Conservation (phyloP, 1,139 yeast species). For the Yamadazyma epiphylla region DNA sequence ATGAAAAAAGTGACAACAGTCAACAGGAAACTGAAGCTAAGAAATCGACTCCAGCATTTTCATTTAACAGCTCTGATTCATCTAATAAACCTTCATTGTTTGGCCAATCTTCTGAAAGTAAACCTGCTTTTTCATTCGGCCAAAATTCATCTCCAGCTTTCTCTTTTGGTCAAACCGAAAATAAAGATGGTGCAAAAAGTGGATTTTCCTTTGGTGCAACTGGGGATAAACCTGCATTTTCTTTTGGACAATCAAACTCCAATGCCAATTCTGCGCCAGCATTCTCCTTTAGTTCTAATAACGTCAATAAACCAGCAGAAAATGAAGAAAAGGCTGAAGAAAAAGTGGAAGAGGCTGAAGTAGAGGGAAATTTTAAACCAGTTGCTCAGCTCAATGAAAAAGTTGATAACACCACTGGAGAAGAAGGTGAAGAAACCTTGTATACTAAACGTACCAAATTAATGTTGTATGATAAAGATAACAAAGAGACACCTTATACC, state of each 20-base stretch:
- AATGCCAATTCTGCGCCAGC: constrained; percentile 9
- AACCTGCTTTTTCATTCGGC: constrained; percentile 20
- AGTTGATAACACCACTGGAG: constrained; percentile 61
- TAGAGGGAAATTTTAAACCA: constrained; percentile 46
- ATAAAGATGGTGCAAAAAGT: no score
- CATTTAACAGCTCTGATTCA: no score
- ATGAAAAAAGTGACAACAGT: no score
- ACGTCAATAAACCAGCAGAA: constrained; percentile 4
- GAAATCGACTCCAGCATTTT: no score
- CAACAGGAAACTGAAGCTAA: no score
- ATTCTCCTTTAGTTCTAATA: constrained; percentile 13
- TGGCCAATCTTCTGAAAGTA: no score
- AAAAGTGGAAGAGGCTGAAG: constrained; percentile 33
- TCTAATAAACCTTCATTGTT: no score
- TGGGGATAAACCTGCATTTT: constrained; percentile 9
- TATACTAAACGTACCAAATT: constrained; percentile 72
- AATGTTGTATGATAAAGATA: constrained; percentile 53
- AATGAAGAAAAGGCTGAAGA: constrained; percentile 14
- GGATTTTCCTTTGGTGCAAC: constrained; percentile 4
- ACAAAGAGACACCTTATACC: constrained; percentile 48
- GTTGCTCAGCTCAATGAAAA: constrained; percentile 44
- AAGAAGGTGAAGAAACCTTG: constrained; percentile 69
- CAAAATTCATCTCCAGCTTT: constrained; percentile 23
- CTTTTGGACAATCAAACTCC: constrained; percentile 12
- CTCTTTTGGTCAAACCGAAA: constrained; percentile 11